Percentiles rank a stretch among this genome's conserved stretches.
phyloP scores from a whole-genome alignment of 805 yeast species.

The Ogataea siamensis region DNA sequence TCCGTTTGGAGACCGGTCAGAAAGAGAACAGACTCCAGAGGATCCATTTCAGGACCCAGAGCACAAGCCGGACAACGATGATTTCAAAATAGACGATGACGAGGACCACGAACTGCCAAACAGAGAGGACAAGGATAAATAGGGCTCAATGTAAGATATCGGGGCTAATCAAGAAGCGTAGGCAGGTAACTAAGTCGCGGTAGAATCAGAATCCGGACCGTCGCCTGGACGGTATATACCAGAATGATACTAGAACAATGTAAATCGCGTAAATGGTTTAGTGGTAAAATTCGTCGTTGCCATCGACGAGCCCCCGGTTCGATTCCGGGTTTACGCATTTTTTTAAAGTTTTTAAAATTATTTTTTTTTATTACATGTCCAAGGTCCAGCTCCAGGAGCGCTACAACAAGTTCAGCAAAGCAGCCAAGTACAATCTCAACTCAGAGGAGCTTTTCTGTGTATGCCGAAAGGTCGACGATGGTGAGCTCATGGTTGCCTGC shows the following conservation, averaged over 20 bases:
- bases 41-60: constrained; percentile 35
- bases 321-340: constrained; percentile 31
- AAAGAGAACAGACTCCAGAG: constrained; percentile 11
- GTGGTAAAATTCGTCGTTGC: constrained; percentile 32
- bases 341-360: constrained; percentile 4
- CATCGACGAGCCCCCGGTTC: constrained; percentile 33
- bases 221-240: no score
- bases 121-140: constrained; percentile 5
- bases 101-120: constrained; percentile 21
- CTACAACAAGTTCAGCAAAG: constrained; percentile 29
- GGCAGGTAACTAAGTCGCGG: background rate
- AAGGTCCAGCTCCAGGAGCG: constrained; percentile 26
- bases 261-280: constrained; percentile 26
- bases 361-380: constrained; percentile 7
- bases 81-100: constrained; percentile 32
- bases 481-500: constrained; percentile 88
- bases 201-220: no score
- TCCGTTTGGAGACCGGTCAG: constrained; percentile 28
- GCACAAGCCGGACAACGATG: constrained; percentile 28
- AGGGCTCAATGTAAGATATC: no score
- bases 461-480: constrained; percentile 76
- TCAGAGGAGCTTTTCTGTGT: constrained; percentile 71
- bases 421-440: constrained; percentile 42
- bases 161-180: no score
- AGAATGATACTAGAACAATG: background rate